Evolutionary conservation across 2,329 filamentous ascomycete species (phyloP).

Genomic region (Fusarium humuli): DNA sequence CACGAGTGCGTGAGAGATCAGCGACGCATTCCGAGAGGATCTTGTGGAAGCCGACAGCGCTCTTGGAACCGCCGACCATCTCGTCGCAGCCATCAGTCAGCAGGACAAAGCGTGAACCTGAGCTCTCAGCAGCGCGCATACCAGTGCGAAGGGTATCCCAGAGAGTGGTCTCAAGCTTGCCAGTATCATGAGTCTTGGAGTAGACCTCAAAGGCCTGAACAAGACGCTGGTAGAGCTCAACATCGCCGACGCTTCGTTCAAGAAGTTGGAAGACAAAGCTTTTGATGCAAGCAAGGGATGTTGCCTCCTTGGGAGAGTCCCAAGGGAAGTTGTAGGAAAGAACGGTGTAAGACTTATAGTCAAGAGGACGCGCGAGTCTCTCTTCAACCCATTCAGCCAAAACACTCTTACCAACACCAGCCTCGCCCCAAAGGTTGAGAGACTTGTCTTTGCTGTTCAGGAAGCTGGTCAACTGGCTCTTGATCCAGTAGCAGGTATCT

Average conservation of each 20-base stretch:
- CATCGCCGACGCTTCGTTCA: constrained; percentile 54
- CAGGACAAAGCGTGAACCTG: constrained; percentile 48
- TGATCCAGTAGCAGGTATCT: constrained; percentile 56
- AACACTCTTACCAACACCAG: constrained; percentile 53
- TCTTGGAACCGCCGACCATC: constrained; percentile 43
- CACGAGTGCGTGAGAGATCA: constrained; percentile 45
- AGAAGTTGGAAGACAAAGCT: constrained; percentile 54
- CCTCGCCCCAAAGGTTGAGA: constrained; percentile 51
- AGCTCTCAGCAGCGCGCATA: constrained; percentile 48
- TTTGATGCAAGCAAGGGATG: constrained; percentile 51
- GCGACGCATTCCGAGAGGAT: constrained; percentile 47
- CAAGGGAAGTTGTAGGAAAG: constrained; percentile 53
- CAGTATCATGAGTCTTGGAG: constrained; percentile 35
- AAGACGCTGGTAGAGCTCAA: constrained; percentile 50
- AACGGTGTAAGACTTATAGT: constrained; percentile 51
- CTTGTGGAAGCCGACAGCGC: constrained; percentile 48
- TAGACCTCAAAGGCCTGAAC: constrained; percentile 45
- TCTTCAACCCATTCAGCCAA: constrained; percentile 57
- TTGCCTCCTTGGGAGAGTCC: constrained; percentile 50
- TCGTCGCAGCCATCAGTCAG: constrained; percentile 55
- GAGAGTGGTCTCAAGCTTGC: constrained; percentile 48
- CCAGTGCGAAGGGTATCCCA: constrained; percentile 52
- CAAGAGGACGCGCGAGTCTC: constrained; percentile 53
- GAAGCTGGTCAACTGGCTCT: constrained; percentile 51
- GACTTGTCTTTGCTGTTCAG: constrained; percentile 50